phyloP scores from a whole-genome alignment of 768 basidiomycete genomes.

The Gyrodon lividus region DNA sequence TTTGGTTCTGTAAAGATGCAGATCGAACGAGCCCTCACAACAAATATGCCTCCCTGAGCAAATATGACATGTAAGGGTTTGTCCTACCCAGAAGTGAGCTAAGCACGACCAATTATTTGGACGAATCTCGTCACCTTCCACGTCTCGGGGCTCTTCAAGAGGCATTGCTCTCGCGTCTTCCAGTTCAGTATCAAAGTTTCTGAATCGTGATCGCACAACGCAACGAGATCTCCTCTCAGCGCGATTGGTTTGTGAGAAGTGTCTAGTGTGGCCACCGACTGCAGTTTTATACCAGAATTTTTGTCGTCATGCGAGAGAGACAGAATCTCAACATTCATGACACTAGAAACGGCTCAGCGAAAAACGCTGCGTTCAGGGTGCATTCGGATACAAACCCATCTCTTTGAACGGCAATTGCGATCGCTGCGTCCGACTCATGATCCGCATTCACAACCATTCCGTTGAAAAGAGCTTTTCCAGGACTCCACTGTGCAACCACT shows the following conservation, averaged over 20 bases:
- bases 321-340: conserved; percentile 30
- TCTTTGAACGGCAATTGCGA: conserved; percentile 51
- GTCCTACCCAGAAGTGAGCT: conserved; percentile 36
- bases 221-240: conserved; percentile 51
- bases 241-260: conserved; percentile 47
- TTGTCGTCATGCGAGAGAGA: conserved; percentile 13
- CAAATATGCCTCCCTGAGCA: conserved; percentile 45
- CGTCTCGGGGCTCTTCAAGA: conserved; percentile 40
- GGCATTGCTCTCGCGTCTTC: conserved; percentile 45
- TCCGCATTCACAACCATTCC: conserved; percentile 52
- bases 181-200: conserved; percentile 58
- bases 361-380: conserved; percentile 1
- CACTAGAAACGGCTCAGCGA: conserved; percentile 19
- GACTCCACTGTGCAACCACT: conserved; percentile 49
- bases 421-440: conserved; percentile 39
- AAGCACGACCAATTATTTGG: not conserved
- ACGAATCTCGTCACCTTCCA: conserved; percentile 28
- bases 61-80: conserved; percentile 54
- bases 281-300: conserved; percentile 24
- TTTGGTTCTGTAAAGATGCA: conserved; percentile 52
- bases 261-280: conserved; percentile 33
- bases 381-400: conserved; percentile 41
- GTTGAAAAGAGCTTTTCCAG: conserved; percentile 50
- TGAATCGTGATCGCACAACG: conserved; percentile 50
- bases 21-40: conserved; percentile 59